Base-by-base conservation (phyloP, 108 stramenopile genomes). In the Nitzschia sp. region DNA sequence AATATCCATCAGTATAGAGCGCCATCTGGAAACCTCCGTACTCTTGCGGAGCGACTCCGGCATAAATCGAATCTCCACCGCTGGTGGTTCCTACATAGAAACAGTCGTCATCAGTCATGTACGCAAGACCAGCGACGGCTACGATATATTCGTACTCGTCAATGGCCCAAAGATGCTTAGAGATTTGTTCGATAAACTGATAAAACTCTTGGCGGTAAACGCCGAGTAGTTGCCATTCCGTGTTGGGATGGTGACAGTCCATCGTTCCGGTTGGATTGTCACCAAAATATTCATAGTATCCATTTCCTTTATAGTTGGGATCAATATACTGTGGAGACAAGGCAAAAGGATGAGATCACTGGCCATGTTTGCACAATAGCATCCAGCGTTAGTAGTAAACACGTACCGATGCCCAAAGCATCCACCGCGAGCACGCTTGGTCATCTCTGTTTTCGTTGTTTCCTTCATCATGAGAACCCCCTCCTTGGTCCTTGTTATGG, bases 121-220 rank as follows among this genome's bases (percentile, higher is more conserved):
- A 94, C 54, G 86, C 74, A 21, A 94, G 75, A 15, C 92, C 92
- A 25, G 89, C 88, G 13, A 87, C 65, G 28, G 92, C 92, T 34
- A 88, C 85, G 36, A 88, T 78, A 73, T 94, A 94, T 58, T 91
- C 88, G 53, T 89, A 89, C n/a, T 91, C 92, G 60, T 89, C 80
- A 70, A 91, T 83, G 44, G 88, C 88, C 92, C 92, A 94, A 63
- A 94, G 70, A 71, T 94, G 92, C 68, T 94, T 94, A 17, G 89
- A 91, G 63, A 94, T 91, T 73, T 94, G 92, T 73, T 94, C 92
- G 70, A 91, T 85, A 72, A 71, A 94, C 63, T 94, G 92, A 75
- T 94, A 94, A 52, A 89, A 87, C 59, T 94, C 92, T 68, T 94
- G 89, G 16, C 89, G 81, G 79, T 91, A 94, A n/a, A 91, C 86